Evolutionary conservation across 169 alveolate species (phyloP).

Genomic region (Eimeria sp.): DNA sequence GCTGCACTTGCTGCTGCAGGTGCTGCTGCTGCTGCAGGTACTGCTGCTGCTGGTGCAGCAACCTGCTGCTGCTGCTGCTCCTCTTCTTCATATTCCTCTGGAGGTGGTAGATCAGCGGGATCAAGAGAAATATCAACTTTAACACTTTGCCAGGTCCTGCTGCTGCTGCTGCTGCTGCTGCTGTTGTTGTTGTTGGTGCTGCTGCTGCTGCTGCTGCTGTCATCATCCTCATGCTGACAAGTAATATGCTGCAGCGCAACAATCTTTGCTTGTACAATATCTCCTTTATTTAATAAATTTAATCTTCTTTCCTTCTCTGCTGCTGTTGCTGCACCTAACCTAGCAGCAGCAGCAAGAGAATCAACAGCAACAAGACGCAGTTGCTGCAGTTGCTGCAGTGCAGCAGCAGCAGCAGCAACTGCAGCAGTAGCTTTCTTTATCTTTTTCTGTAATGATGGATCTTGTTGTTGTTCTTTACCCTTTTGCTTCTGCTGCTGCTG

Average conservation of each 20-base stretch:
- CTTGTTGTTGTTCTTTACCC: background rate
- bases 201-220: background rate
- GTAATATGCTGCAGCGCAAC: background rate
- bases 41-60: background rate
- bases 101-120: constrained; percentile 2
- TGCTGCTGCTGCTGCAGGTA: constrained; percentile 4
- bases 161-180: constrained; percentile 45
- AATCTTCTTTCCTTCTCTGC: constrained; percentile 17
- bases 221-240: background rate
- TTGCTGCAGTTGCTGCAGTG: background rate
- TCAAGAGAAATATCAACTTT: constrained; percentile 3
- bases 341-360: constrained; percentile 15
- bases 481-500: background rate
- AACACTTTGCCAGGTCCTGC: background rate
- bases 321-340: constrained; percentile 12
- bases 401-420: constrained; percentile 43
- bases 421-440: background rate
- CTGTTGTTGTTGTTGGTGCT: background rate
- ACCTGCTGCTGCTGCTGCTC: constrained; percentile 10
- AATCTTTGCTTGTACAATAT: constrained; percentile 50
- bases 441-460: background rate
- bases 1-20: background rate
- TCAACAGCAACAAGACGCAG: constrained; percentile 22
- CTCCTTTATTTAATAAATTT: constrained; percentile 33
- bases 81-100: background rate